These are phyloP conservation scores for Colletotrichum spinosum DNA, from an alignment of 2,329 filamentous ascomycete species.

Conservation along the genomic window DNA sequence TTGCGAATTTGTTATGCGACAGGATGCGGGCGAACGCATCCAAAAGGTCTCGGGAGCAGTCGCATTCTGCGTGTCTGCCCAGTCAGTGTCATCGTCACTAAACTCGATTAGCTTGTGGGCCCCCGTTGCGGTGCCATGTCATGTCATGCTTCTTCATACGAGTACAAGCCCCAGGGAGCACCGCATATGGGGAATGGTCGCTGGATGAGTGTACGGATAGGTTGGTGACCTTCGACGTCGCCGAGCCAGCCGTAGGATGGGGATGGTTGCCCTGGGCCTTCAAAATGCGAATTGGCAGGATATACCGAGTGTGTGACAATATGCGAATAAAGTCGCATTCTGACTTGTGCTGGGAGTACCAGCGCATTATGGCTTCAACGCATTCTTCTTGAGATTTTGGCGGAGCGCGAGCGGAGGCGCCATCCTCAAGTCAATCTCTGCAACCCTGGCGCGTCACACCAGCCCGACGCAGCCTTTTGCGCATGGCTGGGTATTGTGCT, in stretches of 20 bases:
- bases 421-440: constrained; percentile 35
- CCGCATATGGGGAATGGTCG: constrained; percentile 5
- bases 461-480: constrained; percentile 20
- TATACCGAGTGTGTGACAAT: neutral
- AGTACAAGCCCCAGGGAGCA: constrained; percentile 15
- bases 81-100: constrained; percentile 14
- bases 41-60: constrained; percentile 6
- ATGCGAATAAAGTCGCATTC: neutral
- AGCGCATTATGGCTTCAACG: constrained; percentile 34
- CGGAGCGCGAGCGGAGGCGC: constrained; percentile 23
- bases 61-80: constrained; percentile 32
- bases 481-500: constrained; percentile 26
- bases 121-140: constrained; percentile 19
- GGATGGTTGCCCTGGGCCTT: constrained; percentile 1
- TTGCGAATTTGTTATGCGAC: neutral
- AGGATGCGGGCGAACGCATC: constrained; percentile 2
- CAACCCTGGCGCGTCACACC: constrained; percentile 37
- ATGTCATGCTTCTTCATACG: constrained; percentile 19
- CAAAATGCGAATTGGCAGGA: constrained; percentile 9
- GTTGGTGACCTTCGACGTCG: too few relatives aligned
- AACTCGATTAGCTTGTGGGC: constrained; percentile 36
- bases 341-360: constrained; percentile 29
- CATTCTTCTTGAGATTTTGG: constrained; percentile 22
- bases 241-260: too few relatives aligned
- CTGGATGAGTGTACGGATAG: too few relatives aligned